A percentile compares a stretch with the other conserved stretches of the same genome.
Evolutionary conservation across 1,284 basidiomycete genomes (phyloP).

Genomic region (Papiliotrema flavescens): DNA sequence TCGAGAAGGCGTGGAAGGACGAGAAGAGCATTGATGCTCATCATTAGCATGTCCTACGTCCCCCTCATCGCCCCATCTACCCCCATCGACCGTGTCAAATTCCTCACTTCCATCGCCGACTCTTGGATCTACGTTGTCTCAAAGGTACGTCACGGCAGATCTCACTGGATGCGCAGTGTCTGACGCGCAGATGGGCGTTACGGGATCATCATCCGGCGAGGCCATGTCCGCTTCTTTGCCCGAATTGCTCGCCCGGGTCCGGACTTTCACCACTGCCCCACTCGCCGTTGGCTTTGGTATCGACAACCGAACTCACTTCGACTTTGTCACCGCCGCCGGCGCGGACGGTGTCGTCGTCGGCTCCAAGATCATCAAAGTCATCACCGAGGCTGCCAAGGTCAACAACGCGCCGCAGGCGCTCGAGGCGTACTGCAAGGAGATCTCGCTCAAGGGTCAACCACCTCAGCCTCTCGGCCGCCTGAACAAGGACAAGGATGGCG

Average conservation of each 20-base stretch:
- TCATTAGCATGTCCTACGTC: slow-evolving; percentile 81
- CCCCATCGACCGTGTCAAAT: slow-evolving; percentile 77
- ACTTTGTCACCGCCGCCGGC: slow-evolving; percentile 75
- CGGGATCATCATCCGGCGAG: slow-evolving; percentile 77
- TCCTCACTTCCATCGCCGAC: slow-evolving; percentile 88
- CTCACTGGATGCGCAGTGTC: neutral
- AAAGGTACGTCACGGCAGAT: slow-evolving; percentile 58
- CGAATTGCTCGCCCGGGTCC: slow-evolving; percentile 69
- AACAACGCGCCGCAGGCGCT: slow-evolving; percentile 61
- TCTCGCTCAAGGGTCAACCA: slow-evolving; percentile 60
- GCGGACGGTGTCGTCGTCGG: slow-evolving; percentile 95
- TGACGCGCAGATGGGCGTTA: slow-evolving; percentile 82
- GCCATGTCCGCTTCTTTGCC: slow-evolving; percentile 73
- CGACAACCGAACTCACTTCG: slow-evolving; percentile 86
- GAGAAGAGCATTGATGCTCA: slow-evolving; percentile 3
- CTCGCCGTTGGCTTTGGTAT: slow-evolving; percentile 97
- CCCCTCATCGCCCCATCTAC: slow-evolving; percentile 96
- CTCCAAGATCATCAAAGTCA: slow-evolving; percentile 74
- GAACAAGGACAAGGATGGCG: slow-evolving; percentile 16
- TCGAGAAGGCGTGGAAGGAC: slow-evolving; percentile 14
- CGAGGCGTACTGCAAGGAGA: slow-evolving; percentile 68
- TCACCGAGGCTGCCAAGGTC: slow-evolving; percentile 58
- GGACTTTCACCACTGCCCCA: slow-evolving; percentile 69
- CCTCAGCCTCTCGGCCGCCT: slow-evolving; percentile 40
- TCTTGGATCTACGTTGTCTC: slow-evolving; percentile 97